Conservation (phyloP, 2,329 filamentous ascomycete species). For the Phyllosticta paracitricarpa region DNA sequence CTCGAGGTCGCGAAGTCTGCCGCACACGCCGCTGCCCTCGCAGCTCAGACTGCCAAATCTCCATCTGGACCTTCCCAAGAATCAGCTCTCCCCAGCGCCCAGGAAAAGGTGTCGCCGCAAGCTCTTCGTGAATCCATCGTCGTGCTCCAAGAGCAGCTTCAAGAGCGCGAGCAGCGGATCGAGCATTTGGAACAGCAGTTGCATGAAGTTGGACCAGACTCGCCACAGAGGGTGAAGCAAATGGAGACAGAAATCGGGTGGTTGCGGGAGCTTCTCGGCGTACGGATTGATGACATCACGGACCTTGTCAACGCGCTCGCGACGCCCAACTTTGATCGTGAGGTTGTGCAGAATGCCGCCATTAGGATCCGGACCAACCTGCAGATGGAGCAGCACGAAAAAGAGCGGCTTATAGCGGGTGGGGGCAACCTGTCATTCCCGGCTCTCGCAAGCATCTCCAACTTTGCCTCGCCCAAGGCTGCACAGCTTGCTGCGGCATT, state of each 20-base stretch:
- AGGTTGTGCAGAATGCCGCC: slow-evolving; percentile 75
- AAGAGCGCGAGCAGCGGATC: slow-evolving; percentile 83
- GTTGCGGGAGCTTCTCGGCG: slow-evolving; percentile 85
- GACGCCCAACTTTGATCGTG: slow-evolving; percentile 63
- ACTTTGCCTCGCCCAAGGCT: slow-evolving; percentile 70
- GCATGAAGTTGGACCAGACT: slow-evolving; percentile 61
- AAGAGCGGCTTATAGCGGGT: slow-evolving; percentile 66
- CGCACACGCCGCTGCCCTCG: slow-evolving; percentile 70
- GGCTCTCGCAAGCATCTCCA: slow-evolving; percentile 66
- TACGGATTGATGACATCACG: slow-evolving; percentile 81
- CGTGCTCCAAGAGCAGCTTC: slow-evolving; percentile 91
- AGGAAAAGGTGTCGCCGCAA: slow-evolving; percentile 87
- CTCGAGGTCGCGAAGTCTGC: slow-evolving; percentile 83
- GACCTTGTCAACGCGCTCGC: slow-evolving; percentile 79
- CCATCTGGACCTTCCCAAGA: slow-evolving; percentile 26
- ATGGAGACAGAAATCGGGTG: slow-evolving; percentile 89
- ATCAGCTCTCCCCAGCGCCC: slow-evolving; percentile 38
- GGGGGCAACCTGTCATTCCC: slow-evolving; percentile 47
- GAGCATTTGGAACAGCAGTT: slow-evolving; percentile 73
- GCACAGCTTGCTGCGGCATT: slow-evolving; percentile 94
- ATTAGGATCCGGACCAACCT: slow-evolving; percentile 90
- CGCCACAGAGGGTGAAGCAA: slow-evolving; percentile 74
- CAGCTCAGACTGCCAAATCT: slow-evolving; percentile 40
- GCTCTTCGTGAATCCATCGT: slow-evolving; percentile 92
- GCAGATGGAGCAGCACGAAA: slow-evolving; percentile 96